Conservation (phyloP, 495 filamentous ascomycete genomes). For the Talaromyces trachyspermus region DNA sequence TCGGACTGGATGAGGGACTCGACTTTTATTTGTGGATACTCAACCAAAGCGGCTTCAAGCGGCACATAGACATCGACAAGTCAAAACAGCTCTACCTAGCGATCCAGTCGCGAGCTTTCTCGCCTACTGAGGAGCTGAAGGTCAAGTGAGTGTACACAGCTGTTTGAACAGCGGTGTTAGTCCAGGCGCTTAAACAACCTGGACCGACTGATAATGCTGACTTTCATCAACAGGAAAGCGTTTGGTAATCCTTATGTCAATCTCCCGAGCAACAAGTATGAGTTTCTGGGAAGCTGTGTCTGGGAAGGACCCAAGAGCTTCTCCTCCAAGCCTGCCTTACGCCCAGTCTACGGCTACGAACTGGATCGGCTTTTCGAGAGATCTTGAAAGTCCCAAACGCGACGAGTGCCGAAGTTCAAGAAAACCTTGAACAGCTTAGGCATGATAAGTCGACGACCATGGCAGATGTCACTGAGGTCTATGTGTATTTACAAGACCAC, state of each 20-base stretch:
- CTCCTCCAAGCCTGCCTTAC: background rate
- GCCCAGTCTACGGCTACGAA: conserved; percentile 1
- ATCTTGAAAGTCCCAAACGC: conserved; percentile 5
- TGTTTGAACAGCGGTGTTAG: background rate
- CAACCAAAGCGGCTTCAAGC: background rate
- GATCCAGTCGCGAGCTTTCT: conserved; percentile 6
- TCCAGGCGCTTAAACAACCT: background rate
- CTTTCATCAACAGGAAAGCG: background rate
- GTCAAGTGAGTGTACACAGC: background rate
- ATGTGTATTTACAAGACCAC: conserved; percentile 1
- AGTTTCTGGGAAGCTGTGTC: background rate
- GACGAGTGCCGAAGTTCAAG: conserved; percentile 5
- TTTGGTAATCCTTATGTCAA: background rate
- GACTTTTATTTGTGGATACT: conserved; percentile 7
- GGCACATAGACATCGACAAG: background rate
- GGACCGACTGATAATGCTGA: conserved; percentile 2
- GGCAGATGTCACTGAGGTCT: conserved; percentile 2
- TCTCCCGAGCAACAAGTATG: background rate
- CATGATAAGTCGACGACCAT: background rate
- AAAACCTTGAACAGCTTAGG: conserved; percentile 4
- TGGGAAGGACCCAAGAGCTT: conserved; percentile 2
- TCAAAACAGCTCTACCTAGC: conserved; percentile 1
- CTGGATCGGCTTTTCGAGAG: conserved; percentile 5
- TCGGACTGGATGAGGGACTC: conserved; percentile 3
- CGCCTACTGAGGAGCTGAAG: background rate